Conservation (phyloP, 805 yeast species). For the Kregervanrija delftensis region DNA sequence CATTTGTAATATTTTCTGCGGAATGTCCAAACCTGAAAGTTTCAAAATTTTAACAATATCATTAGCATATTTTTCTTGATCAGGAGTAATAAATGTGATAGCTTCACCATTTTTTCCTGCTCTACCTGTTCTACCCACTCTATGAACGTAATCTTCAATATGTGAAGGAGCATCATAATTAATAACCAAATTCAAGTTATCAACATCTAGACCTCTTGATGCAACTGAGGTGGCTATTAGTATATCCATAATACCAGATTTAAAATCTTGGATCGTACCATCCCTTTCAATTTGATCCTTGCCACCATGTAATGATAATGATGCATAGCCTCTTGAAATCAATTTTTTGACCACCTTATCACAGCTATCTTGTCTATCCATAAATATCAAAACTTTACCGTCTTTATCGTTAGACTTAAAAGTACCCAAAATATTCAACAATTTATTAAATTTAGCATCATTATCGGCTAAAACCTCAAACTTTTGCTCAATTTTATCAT, state of each 20-base stretch:
- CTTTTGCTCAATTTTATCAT: slow-evolving; percentile 69
- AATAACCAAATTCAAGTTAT: slow-evolving; percentile 70
- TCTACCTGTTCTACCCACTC: slow-evolving; percentile 94
- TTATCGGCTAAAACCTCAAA: slow-evolving; percentile 45
- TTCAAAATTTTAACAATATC: slow-evolving; percentile 67
- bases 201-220: slow-evolving; percentile 94
- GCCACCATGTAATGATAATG: slow-evolving; percentile 85
- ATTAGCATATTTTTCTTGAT: slow-evolving; percentile 56
- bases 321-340: slow-evolving; percentile 43
- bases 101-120: slow-evolving; percentile 72
- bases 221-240: slow-evolving; percentile 90
- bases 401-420: slow-evolving; percentile 27
- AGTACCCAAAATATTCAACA: slow-evolving; percentile 51
- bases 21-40: slow-evolving; percentile 37
- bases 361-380: slow-evolving; percentile 83
- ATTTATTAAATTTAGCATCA: slow-evolving; percentile 46
- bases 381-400: slow-evolving; percentile 69
- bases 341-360: slow-evolving; percentile 59
- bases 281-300: slow-evolving; percentile 81
- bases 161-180: slow-evolving; percentile 81
- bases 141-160: slow-evolving; percentile 91
- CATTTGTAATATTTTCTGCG: slow-evolving; percentile 41
- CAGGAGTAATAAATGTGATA: slow-evolving; percentile 61
- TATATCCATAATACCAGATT: slow-evolving; percentile 50
- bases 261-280: slow-evolving; percentile 63